Conservation (phyloP, 768 basidiomycete genomes). For the Chiua virens region DNA sequence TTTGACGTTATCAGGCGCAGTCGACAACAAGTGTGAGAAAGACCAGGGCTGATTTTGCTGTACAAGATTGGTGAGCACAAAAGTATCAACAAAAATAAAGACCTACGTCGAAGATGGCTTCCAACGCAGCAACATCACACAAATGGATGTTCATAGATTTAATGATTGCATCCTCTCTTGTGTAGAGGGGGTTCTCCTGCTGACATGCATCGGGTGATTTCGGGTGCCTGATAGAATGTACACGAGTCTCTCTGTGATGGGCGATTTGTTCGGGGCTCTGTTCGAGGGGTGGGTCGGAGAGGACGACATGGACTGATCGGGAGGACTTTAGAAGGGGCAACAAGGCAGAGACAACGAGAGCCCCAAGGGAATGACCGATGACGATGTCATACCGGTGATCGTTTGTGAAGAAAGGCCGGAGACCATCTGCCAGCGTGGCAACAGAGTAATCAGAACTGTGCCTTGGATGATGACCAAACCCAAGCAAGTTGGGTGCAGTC, state of each 20-base stretch:
- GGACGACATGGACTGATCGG: constrained; percentile 7
- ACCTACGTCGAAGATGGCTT: constrained; percentile 15
- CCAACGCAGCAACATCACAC: constrained; percentile 6
- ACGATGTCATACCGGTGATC: constrained; percentile 9
- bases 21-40: background rate
- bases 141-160: background rate
- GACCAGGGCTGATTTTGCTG: constrained; percentile 24
- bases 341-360: constrained; percentile 8
- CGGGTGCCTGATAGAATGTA: background rate
- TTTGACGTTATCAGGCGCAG: background rate
- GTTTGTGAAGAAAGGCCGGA: constrained; percentile 6
- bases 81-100: background rate
- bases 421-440: constrained; percentile 8
- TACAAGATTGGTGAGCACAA: background rate
- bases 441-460: constrained; percentile 13
- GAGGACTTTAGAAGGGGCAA: constrained; percentile 12
- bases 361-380: constrained; percentile 23
- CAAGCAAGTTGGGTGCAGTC: constrained; percentile 22
- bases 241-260: background rate
- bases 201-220: background rate
- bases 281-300: constrained; percentile 20
- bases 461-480: constrained; percentile 13
- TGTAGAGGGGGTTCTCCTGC: background rate
- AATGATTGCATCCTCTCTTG: constrained; percentile 5
- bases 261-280: background rate